Evolutionary conservation across 441 rosid genomes (phyloP).

Genomic region (Metrosideros polymorpha): DNA sequence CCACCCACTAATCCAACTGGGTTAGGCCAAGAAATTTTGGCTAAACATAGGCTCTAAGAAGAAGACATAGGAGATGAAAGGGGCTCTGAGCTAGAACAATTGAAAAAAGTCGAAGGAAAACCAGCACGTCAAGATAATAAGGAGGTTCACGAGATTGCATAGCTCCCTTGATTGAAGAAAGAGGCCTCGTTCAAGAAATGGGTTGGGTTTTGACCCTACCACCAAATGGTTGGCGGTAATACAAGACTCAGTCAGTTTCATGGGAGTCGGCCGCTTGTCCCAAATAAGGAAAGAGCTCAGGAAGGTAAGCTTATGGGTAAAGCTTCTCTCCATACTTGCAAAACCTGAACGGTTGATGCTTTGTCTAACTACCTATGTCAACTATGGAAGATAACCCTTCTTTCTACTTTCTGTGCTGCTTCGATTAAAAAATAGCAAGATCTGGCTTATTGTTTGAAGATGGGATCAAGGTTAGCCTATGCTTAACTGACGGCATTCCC

Average conservation of each 20-base stretch:
- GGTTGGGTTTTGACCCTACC: neutral
- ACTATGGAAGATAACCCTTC: too few relatives aligned
- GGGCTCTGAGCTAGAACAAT: neutral
- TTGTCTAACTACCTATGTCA: too few relatives aligned
- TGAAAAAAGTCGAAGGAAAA: neutral
- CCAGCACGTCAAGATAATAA: neutral
- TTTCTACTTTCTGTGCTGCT: too few relatives aligned
- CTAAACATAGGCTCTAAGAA: neutral
- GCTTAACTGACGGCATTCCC: too few relatives aligned
- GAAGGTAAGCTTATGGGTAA: neutral
- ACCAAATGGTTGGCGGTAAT: neutral
- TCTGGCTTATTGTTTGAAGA: too few relatives aligned
- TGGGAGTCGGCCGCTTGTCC: neutral
- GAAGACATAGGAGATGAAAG: neutral
- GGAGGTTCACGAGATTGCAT: neutral
- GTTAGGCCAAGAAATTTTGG: neutral
- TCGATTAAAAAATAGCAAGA: too few relatives aligned
- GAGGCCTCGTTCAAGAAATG: neutral
- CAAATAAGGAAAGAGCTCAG: neutral
- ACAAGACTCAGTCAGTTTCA: neutral
- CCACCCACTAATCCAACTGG: neutral
- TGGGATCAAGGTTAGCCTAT: too few relatives aligned
- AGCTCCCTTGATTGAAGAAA: neutral
- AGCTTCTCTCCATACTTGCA: neutral
- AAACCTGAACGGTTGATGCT: too few relatives aligned